Evolutionary conservation across 2,329 filamentous ascomycete genomes (phyloP), one percentile per base, ranked within the genome.

Genomic region (Aspergillus fijiensis): DNA sequence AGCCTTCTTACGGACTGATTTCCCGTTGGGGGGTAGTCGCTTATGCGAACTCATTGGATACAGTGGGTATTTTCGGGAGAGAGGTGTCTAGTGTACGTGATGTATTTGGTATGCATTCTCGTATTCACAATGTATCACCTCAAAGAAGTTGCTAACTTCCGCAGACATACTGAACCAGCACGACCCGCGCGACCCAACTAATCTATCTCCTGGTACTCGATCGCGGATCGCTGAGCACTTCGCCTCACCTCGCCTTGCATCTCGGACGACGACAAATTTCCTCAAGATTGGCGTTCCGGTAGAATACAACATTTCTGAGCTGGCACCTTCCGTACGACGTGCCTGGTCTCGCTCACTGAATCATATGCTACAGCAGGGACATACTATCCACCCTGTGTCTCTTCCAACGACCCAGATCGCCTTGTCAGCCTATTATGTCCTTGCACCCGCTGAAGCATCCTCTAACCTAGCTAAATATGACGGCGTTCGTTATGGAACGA

Each of bases 401-500:
- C 82, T 99, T 4, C 93, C 94, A 0, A 86, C 88, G 0, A 99
- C 94, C 1, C 89, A 87, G 63, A 88, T 91, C 66, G 94, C 95
- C 0, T 85, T 99, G 0, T 91, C 92, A 21, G 90, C 95, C 35
- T 99, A 99, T 80, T 99, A 99, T 75, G 85, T 99, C 59, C 87
- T 99, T 58, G 96, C 95, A 0, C 92, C 95, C 0, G 94, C 95
- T 16, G 95, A 99, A 77, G 95, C 95, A 3, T 92, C 92, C 1
- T 98, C 94, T 16, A 99, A 99, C 70, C 85, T 99, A 2, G 91
- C 95, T 59, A 97, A 96, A 74, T 99, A 97, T 74, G 96, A 99
- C 69, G 95, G 95, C 21, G 87, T 98, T n/a, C 89, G 95, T 11
- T 99, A 96, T 76, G 95, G 95, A 1, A 82, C 81, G 21, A 83